Percentiles rank a stretch among this genome's conserved stretches.
Evolutionary conservation across 352 stramenopile genomes (phyloP).

Genomic region (Phytophthora tubulina): DNA sequence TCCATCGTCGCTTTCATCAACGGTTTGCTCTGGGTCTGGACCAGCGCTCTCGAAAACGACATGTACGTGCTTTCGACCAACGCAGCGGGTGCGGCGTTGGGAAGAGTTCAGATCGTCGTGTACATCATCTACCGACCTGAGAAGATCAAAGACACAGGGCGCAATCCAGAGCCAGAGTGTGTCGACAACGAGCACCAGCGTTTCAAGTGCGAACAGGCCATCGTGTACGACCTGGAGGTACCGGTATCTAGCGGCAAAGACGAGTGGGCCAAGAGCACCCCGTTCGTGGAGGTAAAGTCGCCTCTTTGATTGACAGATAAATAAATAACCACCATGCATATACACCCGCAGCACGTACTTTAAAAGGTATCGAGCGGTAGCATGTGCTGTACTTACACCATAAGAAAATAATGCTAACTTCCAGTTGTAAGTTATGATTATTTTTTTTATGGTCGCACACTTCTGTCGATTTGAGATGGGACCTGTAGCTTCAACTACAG

Average conservation of each 20-base stretch:
- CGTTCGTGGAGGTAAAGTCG: slow-evolving; percentile 19
- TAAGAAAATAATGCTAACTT: too few relatives aligned
- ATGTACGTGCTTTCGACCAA: slow-evolving; percentile 48
- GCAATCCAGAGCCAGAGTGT: neutral
- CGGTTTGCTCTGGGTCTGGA: slow-evolving; percentile 38
- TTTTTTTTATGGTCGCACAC: too few relatives aligned
- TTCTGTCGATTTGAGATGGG: too few relatives aligned
- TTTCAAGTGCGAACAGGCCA: slow-evolving; percentile 27
- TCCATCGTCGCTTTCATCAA: slow-evolving; percentile 39
- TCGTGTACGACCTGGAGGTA: slow-evolving; percentile 30
- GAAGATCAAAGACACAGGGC: slow-evolving; percentile 13
- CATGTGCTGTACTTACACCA: too few relatives aligned
- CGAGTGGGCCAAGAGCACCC: slow-evolving; percentile 3
- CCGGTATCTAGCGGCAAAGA: neutral
- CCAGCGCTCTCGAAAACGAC: slow-evolving; percentile 27
- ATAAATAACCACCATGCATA: neutral
- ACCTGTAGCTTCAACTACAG: too few relatives aligned
- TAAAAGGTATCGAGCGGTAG: too few relatives aligned
- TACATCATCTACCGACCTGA: slow-evolving; percentile 39
- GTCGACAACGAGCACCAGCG: neutral
- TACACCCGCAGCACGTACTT: neutral
- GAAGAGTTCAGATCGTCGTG: slow-evolving; percentile 30
- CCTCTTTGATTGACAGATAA: slow-evolving; percentile 1
- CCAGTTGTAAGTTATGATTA: too few relatives aligned
- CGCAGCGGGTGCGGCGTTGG: slow-evolving; percentile 25